Evolutionary conservation across 345 rosid species (phyloP), one percentile per base, ranked within the genome.

Genomic region (Eucalyptus erythrocorys): DNA sequence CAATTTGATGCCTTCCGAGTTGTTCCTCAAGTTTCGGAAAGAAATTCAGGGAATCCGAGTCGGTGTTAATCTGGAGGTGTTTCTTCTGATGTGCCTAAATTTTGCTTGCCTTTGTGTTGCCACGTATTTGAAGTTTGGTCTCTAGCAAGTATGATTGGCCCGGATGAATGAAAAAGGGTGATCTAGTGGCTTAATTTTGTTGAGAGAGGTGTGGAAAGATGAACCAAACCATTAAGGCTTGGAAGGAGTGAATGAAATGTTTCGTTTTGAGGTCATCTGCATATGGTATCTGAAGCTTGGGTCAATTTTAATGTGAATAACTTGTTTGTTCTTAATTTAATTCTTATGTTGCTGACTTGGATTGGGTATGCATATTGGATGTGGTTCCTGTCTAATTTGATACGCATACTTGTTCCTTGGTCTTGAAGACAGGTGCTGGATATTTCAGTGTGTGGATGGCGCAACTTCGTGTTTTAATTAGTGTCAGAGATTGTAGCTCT

Each of bases 41-140:
- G 97, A 97, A 91, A 90, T 95, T 82, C 94, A 96, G 90, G 99
- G 98, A 13, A 88, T 96, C 88, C 95, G 99, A 59, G 94, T 96
- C 89, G 99, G 99, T 90, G 94, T 96, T 91, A 96, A 97, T 93
- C 91, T 96, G 84, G 98, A 96, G 99, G 99, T 95, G 89, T 32
- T 37, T 51, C 19, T 17, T 66, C 37, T 45, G 17, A 43, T 32
- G 57, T 27, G n/a, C 47, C 13, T 37, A 48, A 87, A 50, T 48
- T 71, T 21, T 27, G 26, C 21, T 87, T 71, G 76, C 37, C 37
- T n/a, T 64, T 64, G 76, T 64, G 17, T 64, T 64, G 76, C 55
- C 86, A 47, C 32, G 19, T 85, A 32, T 84, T 84, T 84, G 86
- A 84, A 45, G 86, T 85, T 45, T 45, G 32, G 48, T 47, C 86